Percentiles rank a stretch among this genome's conserved stretches.
Evolutionary conservation across 2,329 filamentous ascomycete genomes (phyloP).

Genomic region (Botrytis hyacinthi): DNA sequence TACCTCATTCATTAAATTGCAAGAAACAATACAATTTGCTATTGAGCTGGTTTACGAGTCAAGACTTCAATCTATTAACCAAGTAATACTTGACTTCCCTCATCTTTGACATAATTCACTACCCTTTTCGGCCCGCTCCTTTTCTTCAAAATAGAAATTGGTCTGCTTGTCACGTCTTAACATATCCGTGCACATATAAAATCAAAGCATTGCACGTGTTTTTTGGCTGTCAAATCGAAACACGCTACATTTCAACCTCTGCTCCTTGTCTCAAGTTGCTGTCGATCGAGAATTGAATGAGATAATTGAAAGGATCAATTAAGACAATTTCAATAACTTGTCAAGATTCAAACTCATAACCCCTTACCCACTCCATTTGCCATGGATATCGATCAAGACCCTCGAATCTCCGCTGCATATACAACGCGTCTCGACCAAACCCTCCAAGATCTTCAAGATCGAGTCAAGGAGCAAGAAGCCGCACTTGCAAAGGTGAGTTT

Average conservation of each 20-base stretch:
- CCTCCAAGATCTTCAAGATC: conserved; percentile 61
- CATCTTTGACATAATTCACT: not conserved
- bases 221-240: not conserved
- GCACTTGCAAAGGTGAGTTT: conserved; percentile 47
- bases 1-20: not conserved
- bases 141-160: not conserved
- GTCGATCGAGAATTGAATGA: not conserved
- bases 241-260: not conserved
- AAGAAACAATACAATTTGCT: not conserved
- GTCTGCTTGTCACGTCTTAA: not conserved
- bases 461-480: conserved; percentile 54
- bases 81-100: not conserved
- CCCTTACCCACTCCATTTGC: not conserved
- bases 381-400: conserved; percentile 24
- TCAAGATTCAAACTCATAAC: not conserved
- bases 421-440: conserved; percentile 62
- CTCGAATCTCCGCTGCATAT: conserved; percentile 44
- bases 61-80: not conserved
- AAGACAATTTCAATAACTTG: too few relatives aligned
- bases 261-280: not conserved
- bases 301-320: not conserved
- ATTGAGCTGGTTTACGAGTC: not conserved
- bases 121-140: not conserved
- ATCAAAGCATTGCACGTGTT: not conserved
- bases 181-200: conserved; percentile 7